Conservation (phyloP, 2,329 filamentous ascomycete genomes). For the Diaporthe caulivora region DNA sequence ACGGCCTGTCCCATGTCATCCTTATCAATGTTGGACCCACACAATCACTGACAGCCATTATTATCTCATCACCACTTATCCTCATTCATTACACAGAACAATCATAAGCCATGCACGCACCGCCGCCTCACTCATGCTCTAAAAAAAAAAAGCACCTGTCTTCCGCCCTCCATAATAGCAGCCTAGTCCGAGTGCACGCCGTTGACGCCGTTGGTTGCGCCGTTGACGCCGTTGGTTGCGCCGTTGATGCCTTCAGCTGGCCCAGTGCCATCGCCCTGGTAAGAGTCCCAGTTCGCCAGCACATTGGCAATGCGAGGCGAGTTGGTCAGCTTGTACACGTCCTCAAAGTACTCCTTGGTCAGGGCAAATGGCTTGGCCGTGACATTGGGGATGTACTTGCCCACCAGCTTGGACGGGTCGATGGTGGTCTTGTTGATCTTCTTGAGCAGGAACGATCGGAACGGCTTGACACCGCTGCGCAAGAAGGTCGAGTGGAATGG, state of each 20-base stretch:
- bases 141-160: neutral
- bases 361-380: constrained; percentile 95
- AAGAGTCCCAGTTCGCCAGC: constrained; percentile 88
- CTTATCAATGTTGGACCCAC: constrained; percentile 31
- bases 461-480: constrained; percentile 97
- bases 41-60: constrained; percentile 23
- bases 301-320: constrained; percentile 81
- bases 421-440: constrained; percentile 99
- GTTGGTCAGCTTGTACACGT: constrained; percentile 95
- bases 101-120: constrained; percentile 4
- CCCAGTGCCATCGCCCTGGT: constrained; percentile 63
- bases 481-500: constrained; percentile 99
- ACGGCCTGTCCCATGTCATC: constrained; percentile 30
- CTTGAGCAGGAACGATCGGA: constrained; percentile 98
- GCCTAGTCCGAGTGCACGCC: constrained; percentile 34
- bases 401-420: constrained; percentile 94
- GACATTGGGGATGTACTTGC: constrained; percentile 99
- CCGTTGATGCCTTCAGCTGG: constrained; percentile 38
- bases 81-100: constrained; percentile 8
- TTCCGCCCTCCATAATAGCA: neutral
- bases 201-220: constrained; percentile 35
- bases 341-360: constrained; percentile 99
- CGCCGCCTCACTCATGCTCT: neutral
- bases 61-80: constrained; percentile 32
- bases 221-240: constrained; percentile 32